Conservation (phyloP, 129 eudicot species). For the Helianthus tuberosus region DNA sequence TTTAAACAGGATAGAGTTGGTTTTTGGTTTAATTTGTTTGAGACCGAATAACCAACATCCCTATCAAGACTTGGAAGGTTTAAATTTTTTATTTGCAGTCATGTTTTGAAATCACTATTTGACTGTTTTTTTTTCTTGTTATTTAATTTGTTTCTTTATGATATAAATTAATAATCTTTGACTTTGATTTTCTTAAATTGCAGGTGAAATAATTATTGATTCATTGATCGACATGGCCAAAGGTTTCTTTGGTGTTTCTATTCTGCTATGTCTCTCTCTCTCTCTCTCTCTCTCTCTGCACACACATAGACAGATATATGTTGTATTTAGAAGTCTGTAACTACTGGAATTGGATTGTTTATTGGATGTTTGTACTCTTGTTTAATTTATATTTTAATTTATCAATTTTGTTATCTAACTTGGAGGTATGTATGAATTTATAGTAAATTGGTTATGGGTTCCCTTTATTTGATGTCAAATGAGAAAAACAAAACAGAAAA, state of each 20-base stretch:
- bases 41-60: no score
- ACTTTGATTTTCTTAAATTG: neutral
- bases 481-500: slow-evolving; percentile 13
- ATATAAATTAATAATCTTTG: neutral
- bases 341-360: neutral
- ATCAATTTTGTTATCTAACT: neutral
- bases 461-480: neutral
- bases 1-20: no score
- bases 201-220: neutral
- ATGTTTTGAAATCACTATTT: neutral
- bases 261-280: no score
- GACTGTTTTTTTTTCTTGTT: neutral
- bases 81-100: no score
- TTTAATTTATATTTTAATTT: neutral
- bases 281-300: neutral
- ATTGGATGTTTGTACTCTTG: slow-evolving; percentile 8
- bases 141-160: neutral
- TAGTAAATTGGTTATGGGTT: no score
- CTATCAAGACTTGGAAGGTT: no score
- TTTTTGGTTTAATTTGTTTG: no score
- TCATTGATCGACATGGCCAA: neutral
- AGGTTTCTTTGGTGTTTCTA: neutral
- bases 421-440: neutral
- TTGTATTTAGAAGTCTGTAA: neutral
- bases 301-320: neutral